Base-by-base conservation (phyloP, 2,329 filamentous ascomycete genomes). In the Neofusicoccum kwambonambiense region DNA sequence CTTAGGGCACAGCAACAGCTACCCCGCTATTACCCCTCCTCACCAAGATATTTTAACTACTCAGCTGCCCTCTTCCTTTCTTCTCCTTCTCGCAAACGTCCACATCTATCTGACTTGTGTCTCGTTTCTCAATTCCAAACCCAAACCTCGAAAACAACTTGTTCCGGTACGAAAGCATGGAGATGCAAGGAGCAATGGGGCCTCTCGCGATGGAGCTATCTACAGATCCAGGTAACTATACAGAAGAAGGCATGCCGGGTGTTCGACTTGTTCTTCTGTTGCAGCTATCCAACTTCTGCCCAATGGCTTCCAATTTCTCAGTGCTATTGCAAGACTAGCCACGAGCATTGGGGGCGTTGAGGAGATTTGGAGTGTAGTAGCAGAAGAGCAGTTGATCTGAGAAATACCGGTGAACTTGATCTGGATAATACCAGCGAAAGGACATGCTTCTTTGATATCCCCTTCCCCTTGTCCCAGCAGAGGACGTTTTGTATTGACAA, bases 371-470 rank as follows among this genome's bases (percentile, higher is more conserved):
- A 8, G 17, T 7, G 7, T 9, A 3, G 22, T 13, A 8, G 39
- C 13, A 52, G 47, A 39, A 72, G 73, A 76, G 75, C 67, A 70
- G 69, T 74, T 73, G 82, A 81, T 89, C 87, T 90, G 87, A 90
- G 88, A 90, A 80, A 90, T 89, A 90, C 88, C 88, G 88, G 80
- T 81, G 84, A 91, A 92, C 89, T 91, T 91, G 89, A 91, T 90
- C 88, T 90, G 88, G 87, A 88, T 89, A 90, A 91, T 90, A 84
- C 88, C 88, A 90, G 89, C 89, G 90, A 89, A 91, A 91, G 89
- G 87, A 91, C 86, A 89, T 91, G 89, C 89, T 89, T 89, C 86
- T 87, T 87, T 83, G 80, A 77, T 76, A 45, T 35, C 42, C 56
- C 42, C 12, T 13, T 11, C 27, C 56, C 76, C 74, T 73, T 73